These are phyloP conservation scores for Wallacemonas sp. DNA, from an alignment of 208 protist species.

Conservation along the genomic window DNA sequence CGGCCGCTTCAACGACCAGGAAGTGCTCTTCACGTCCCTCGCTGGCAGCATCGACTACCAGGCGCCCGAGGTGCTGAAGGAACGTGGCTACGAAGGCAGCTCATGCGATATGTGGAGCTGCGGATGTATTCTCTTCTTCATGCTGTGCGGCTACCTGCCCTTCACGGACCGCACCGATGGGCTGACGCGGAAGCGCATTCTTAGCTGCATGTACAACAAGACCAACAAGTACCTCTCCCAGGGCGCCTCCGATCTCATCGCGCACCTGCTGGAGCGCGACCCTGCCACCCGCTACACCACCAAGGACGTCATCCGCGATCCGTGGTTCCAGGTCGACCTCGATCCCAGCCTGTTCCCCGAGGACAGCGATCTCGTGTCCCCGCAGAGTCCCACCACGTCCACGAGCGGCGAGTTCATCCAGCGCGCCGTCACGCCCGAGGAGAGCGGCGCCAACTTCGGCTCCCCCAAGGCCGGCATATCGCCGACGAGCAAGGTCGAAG, in stretches of 20 bases:
- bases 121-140: constrained; percentile 98
- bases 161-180: constrained; percentile 92
- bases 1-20: constrained; percentile 55
- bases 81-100: constrained; percentile 92
- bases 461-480: constrained; percentile 20
- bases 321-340: constrained; percentile 83
- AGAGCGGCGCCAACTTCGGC: constrained; percentile 23
- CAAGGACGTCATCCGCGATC: constrained; percentile 71
- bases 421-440: constrained; percentile 54
- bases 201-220: constrained; percentile 84
- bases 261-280: constrained; percentile 66
- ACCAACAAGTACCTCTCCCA: constrained; percentile 76
- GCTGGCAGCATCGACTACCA: constrained; percentile 91
- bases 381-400: constrained; percentile 30
- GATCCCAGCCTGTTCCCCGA: constrained; percentile 67
- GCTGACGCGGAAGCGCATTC: constrained; percentile 85
- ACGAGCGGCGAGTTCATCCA: constrained; percentile 58
- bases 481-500: constrained; percentile 35
- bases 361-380: constrained; percentile 19
- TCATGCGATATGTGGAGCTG: constrained; percentile 97
- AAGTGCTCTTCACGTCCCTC: constrained; percentile 79
- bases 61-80: constrained; percentile 87
- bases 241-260: constrained; percentile 74
- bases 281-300: constrained; percentile 67
- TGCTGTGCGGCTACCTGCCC: constrained; percentile 97